phyloP scores from a whole-genome alignment of 805 yeast species.

The Debaryomyces tyrocola region DNA sequence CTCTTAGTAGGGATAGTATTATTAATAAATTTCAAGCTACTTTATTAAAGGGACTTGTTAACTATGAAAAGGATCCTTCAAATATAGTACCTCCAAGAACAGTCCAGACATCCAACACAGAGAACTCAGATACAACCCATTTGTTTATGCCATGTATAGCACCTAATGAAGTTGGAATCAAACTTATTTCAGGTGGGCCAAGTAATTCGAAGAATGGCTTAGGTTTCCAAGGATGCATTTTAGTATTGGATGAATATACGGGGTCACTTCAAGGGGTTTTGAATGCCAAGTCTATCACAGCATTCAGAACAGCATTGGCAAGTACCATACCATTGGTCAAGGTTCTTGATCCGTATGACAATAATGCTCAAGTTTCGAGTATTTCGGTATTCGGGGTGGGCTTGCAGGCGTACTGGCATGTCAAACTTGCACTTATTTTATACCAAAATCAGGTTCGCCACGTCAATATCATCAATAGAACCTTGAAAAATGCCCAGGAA shows the following conservation, averaged over 20 bases:
- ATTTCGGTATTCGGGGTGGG: constrained; percentile 59
- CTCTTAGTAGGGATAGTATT: constrained; percentile 25
- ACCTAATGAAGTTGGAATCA: constrained; percentile 53
- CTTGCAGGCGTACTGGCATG: constrained; percentile 66
- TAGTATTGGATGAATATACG: constrained; percentile 48
- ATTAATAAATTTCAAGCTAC: constrained; percentile 32
- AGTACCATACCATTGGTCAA: constrained; percentile 48
- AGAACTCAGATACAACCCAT: constrained; percentile 43
- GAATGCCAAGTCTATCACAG: constrained; percentile 61
- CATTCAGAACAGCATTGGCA: constrained; percentile 65
- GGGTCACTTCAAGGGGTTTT: constrained; percentile 55
- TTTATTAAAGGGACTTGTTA: constrained; percentile 36
- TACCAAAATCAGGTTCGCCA: constrained; percentile 36
- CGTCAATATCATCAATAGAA: constrained; percentile 49
- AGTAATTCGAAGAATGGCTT: constrained; percentile 27
- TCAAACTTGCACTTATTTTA: constrained; percentile 39
- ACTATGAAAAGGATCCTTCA: constrained; percentile 43
- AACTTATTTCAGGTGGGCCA: constrained; percentile 57
- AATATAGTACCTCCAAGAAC: constrained; percentile 54
- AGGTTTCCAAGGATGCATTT: constrained; percentile 61
- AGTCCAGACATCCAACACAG: constrained; percentile 39
- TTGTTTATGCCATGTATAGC: constrained; percentile 68
- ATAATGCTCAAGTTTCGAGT: constrained; percentile 20
- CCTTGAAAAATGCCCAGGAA: constrained; percentile 38
- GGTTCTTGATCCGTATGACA: constrained; percentile 17